A percentile compares a stretch with the other conserved stretches of the same genome.
These are phyloP conservation scores for Ogataea trehaloabstinens DNA, from an alignment of 805 yeast genomes.

Conservation along the genomic window DNA sequence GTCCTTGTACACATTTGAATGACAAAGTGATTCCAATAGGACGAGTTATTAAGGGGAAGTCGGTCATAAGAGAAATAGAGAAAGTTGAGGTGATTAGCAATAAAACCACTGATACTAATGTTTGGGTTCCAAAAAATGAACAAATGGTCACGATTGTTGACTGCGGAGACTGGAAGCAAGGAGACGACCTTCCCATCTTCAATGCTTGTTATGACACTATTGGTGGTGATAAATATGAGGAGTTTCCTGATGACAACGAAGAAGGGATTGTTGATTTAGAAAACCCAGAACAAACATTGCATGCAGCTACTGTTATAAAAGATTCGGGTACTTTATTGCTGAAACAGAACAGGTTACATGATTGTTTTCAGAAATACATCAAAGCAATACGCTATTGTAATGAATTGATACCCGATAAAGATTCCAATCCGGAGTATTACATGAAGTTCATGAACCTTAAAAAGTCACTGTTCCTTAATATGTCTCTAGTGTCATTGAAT, in stretches of 20 bases:
- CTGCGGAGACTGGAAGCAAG: slow-evolving; percentile 63
- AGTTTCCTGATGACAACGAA: slow-evolving; percentile 72
- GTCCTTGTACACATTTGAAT: slow-evolving; percentile 67
- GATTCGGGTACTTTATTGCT: slow-evolving; percentile 63
- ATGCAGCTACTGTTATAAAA: slow-evolving; percentile 56
- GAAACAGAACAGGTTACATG: slow-evolving; percentile 47
- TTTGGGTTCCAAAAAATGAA: slow-evolving; percentile 37
- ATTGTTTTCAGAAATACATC: slow-evolving; percentile 60
- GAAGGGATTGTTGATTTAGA: slow-evolving; percentile 57
- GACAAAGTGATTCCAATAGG: slow-evolving; percentile 83
- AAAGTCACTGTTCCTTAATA: slow-evolving; percentile 51
- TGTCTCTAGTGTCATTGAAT: slow-evolving; percentile 55
- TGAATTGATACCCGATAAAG: slow-evolving; percentile 70
- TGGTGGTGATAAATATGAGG: slow-evolving; percentile 74
- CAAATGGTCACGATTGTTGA: slow-evolving; percentile 46
- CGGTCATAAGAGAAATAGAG: slow-evolving; percentile 67
- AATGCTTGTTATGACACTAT: slow-evolving; percentile 60
- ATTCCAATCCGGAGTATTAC: slow-evolving; percentile 53
- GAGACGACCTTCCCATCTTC: slow-evolving; percentile 53
- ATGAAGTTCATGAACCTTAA: slow-evolving; percentile 49
- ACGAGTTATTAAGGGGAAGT: slow-evolving; percentile 61
- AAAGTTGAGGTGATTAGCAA: slow-evolving; percentile 43
- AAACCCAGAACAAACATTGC: slow-evolving; percentile 43
- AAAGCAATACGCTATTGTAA: slow-evolving; percentile 68
- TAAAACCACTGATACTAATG: slow-evolving; percentile 14